Evolutionary conservation across 2,329 filamentous ascomycete genomes (phyloP).

Genomic region (Colletotrichum gloeosporioides): DNA sequence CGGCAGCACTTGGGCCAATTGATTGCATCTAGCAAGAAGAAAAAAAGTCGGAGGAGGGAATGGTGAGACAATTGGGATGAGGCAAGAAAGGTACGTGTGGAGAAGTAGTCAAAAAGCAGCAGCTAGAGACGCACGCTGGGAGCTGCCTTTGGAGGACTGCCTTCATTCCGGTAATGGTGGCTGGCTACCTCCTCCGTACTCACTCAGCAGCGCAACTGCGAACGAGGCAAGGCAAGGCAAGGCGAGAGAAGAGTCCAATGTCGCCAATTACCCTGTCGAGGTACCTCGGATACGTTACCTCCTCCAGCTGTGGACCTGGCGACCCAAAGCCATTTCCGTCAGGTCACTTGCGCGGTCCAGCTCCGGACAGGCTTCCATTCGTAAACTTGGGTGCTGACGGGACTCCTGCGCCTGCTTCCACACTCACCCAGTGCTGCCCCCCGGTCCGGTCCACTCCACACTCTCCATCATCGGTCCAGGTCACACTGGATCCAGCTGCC

Average conservation of each 20-base stretch:
- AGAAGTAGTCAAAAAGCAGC: background rate
- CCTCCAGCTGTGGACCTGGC: background rate
- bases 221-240: background rate
- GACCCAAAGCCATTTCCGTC: background rate
- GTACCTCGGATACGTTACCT: background rate
- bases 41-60: background rate
- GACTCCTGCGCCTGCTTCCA: background rate
- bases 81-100: background rate
- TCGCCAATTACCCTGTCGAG: background rate
- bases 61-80: background rate
- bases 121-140: background rate
- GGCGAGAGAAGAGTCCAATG: background rate
- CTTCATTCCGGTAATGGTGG: background rate
- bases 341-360: background rate
- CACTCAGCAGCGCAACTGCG: background rate
- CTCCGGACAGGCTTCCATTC: background rate
- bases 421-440: background rate
- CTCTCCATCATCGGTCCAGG: background rate
- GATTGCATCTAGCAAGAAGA: background rate
- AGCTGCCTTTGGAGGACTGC: background rate
- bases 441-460: slow-evolving; percentile 15
- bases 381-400: background rate
- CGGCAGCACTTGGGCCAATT: slow-evolving; percentile 11
- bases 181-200: background rate
- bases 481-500: background rate